Percentiles rank a stretch among this genome's conserved stretches.
phyloP scores from a whole-genome alignment of 306 rosid genomes.

The Phaseolus lunatus region DNA sequence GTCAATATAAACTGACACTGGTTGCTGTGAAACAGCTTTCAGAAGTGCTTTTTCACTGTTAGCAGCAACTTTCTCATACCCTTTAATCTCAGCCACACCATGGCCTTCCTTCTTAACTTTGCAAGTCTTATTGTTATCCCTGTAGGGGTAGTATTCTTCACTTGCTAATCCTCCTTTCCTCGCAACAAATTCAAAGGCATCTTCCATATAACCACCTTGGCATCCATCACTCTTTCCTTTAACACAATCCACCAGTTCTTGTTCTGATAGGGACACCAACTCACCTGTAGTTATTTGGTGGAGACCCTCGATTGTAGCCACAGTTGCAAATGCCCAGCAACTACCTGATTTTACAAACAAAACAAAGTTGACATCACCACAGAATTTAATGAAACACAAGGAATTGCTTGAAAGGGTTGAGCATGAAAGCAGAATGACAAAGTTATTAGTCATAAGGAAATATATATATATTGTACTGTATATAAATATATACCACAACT shows the following conservation, averaged over 20 bases:
- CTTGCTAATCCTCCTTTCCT: conserved; percentile 8
- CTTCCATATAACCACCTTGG: not conserved
- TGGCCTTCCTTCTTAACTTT: not conserved
- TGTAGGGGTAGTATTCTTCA: conserved; percentile 30
- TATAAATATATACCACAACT: conserved; percentile 22
- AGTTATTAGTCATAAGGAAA: too few species aligned
- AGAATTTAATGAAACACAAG: too few species aligned
- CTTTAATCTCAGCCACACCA: conserved; percentile 6
- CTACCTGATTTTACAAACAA: not conserved
- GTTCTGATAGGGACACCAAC: conserved; percentile 3
- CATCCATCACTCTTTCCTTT: too few species aligned
- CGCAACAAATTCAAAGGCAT: conserved; percentile 17
- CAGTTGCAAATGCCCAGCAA: conserved; percentile 8
- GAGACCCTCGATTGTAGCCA: conserved; percentile 26
- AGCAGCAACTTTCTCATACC: not conserved
- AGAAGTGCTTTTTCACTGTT: not conserved
- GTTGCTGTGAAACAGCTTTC: conserved; percentile 19
- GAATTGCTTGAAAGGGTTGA: too few species aligned
- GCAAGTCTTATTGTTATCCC: not conserved
- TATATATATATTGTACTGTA: too few species aligned
- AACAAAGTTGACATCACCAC: too few species aligned
- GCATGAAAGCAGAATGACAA: too few species aligned
- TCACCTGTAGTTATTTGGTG: conserved; percentile 1
- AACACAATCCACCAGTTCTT: conserved; percentile 18
- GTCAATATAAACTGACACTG: conserved; percentile 33